phyloP scores from a whole-genome alignment of 2,329 filamentous ascomycete genomes.

The Trichoderma asperellum region DNA sequence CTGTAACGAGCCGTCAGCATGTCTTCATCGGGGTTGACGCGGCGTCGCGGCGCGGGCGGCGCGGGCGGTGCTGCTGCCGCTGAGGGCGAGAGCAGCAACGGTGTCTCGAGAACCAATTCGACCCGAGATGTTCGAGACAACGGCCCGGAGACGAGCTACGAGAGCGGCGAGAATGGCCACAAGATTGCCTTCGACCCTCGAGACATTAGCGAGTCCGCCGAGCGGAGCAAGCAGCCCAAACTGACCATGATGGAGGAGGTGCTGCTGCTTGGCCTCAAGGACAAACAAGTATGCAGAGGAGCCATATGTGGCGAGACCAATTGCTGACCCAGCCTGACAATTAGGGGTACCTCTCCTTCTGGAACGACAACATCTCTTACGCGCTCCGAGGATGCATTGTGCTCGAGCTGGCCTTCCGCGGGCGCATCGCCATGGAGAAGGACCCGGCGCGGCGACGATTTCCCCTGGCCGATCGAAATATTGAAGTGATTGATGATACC shows the following conservation, averaged over 20 bases:
- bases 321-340: constrained; percentile 25
- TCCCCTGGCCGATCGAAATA: constrained; percentile 87
- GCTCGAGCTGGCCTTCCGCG: constrained; percentile 93
- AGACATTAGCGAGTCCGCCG: constrained; percentile 95
- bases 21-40: constrained; percentile 59
- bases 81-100: constrained; percentile 61
- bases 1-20: constrained; percentile 37
- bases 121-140: constrained; percentile 57
- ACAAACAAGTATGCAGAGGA: constrained; percentile 81
- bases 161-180: constrained; percentile 92
- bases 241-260: constrained; percentile 99
- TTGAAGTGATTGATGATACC: constrained; percentile 96
- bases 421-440: constrained; percentile 97
- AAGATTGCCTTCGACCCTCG: constrained; percentile 97
- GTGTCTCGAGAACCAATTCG: constrained; percentile 62
- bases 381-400: constrained; percentile 97
- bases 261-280: constrained; percentile 90
- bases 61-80: constrained; percentile 60
- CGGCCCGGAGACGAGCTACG: constrained; percentile 80
- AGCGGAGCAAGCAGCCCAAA: constrained; percentile 97
- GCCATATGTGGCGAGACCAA: neutral
- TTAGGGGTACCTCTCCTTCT: constrained; percentile 97
- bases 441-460: constrained; percentile 90
- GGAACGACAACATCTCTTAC: constrained; percentile 99
- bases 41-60: constrained; percentile 72